Base-by-base conservation (phyloP, 345 rosid species). In the Citrus glauca region DNA sequence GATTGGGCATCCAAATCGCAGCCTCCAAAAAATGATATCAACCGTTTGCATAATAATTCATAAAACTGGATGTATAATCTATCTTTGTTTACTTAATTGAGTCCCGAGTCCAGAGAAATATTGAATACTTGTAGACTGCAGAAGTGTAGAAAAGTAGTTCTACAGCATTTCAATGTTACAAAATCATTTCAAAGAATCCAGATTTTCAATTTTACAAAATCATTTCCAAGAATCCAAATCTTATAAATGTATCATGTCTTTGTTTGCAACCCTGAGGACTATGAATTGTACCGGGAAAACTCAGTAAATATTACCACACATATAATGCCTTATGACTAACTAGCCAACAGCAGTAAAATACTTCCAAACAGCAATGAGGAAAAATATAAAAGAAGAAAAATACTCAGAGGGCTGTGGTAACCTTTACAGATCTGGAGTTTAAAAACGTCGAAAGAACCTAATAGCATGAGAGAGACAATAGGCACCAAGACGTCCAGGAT, bases 361-460 rank as follows among this genome's bases (percentile, higher is more conserved):
- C 10, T 25, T 50, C 37, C 3, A 71, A 48, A 40, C n/a, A n/a
- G 56, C 25, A 40, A 70, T 16, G 40, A 42, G 76, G 11, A 30
- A 73, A 20, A 45, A 20, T 13, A 37, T 22, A 60, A 4, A 20
- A 24, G 20, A 20, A 7, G 40, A 42, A 60, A 38, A 25, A 45
- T 11, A 73, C n/a, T 25, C 59, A 7, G 19, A 74, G 13, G 13
- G 13, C 61, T 45, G 10, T 24, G 42, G 70, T 28, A 64, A 74
- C 61, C 66, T 63, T 27, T 45, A 74, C 78, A 74, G 67, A 60
- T 60, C 32, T 40, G 7, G 67, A 66, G 76, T 37, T 4, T 10
- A 37, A 38, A 2, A 3, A 13, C 55, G 56, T 62, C 11, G 4
- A 7, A 45, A 50, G 25, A 27, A 40, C 69, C 37, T 28, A 74